Conservation (phyloP, 2,329 filamentous ascomycete species). For the Hymenoscyphus scutula region DNA sequence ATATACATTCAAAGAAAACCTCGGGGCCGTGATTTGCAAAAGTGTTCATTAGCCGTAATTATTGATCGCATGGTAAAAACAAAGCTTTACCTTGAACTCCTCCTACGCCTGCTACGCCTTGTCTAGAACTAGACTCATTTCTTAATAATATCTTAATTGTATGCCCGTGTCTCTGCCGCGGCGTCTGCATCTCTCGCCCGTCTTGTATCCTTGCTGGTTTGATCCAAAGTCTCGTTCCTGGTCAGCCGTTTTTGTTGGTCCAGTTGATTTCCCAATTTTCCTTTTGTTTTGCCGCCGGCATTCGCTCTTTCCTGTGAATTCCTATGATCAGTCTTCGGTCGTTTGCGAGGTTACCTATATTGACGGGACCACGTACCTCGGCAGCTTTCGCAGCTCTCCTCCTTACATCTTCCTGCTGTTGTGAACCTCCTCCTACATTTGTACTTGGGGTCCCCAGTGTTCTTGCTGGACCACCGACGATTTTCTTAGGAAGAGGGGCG, state of each 20-base stretch:
- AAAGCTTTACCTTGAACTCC: not conserved
- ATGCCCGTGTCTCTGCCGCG: slow-evolving; percentile 53
- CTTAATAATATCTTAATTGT: slow-evolving; percentile 45
- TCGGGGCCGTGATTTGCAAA: not conserved
- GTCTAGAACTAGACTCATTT: not conserved
- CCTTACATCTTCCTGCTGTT: slow-evolving; percentile 56
- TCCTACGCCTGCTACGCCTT: not conserved
- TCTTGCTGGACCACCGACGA: slow-evolving; percentile 54
- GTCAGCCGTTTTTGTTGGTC: slow-evolving; percentile 75
- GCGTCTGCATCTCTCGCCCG: slow-evolving; percentile 62
- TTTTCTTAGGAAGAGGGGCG: slow-evolving; percentile 49
- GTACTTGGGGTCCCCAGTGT: slow-evolving; percentile 58
- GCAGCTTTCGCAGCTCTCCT: slow-evolving; percentile 76
- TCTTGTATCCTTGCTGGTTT: slow-evolving; percentile 65
- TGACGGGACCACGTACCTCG: slow-evolving; percentile 60
- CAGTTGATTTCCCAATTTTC: slow-evolving; percentile 67
- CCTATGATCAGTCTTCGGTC: not conserved
- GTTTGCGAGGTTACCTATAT: not conserved
- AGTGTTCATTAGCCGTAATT: not conserved
- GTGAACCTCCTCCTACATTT: slow-evolving; percentile 38
- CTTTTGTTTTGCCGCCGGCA: slow-evolving; percentile 52
- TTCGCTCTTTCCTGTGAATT: slow-evolving; percentile 62
- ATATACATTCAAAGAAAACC: not conserved
- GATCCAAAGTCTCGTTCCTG: slow-evolving; percentile 62
- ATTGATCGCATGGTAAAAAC: not conserved